Conservation (phyloP, 257 asterid species). For the Petrea volubilis region DNA sequence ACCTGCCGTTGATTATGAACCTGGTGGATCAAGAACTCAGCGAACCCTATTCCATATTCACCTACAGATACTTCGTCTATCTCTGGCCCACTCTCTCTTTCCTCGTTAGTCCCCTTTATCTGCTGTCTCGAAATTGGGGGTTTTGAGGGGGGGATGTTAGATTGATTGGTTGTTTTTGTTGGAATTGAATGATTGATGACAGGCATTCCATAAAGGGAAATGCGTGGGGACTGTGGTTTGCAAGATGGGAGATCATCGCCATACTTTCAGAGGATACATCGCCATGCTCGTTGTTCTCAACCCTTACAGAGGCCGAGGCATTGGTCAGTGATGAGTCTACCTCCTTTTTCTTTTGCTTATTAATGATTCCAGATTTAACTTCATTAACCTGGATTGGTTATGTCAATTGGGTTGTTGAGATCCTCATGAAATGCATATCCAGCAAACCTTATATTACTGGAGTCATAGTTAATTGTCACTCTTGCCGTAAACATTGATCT, state of each 20-base stretch:
- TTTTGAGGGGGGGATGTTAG: not conserved
- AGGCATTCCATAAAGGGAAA: constrained; percentile 86
- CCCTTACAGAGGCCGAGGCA: constrained; percentile 84
- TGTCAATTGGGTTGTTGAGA: constrained; percentile 1
- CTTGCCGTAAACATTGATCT: no score
- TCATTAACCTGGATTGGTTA: not conserved
- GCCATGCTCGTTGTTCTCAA: constrained; percentile 96
- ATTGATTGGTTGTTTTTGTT: not conserved
- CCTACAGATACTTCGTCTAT: constrained; percentile 96
- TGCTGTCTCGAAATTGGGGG: not conserved
- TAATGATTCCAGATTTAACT: not conserved
- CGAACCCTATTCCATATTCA: constrained; percentile 96
- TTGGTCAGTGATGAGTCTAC: constrained; percentile 44
- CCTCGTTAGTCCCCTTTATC: constrained; percentile 48
- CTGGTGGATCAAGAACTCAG: constrained; percentile 95
- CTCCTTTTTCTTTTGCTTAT: not conserved
- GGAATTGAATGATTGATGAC: not conserved
- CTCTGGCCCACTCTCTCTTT: constrained; percentile 94
- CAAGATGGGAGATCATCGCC: constrained; percentile 97
- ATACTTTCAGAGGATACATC: constrained; percentile 85
- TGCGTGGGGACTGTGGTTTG: constrained; percentile 96
- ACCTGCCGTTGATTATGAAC: constrained; percentile 92
- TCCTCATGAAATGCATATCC: not conserved
- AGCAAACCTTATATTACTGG: not conserved
- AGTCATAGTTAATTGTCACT: no score